Base-by-base conservation (phyloP, 352 stramenopile species). In the Globisporangium emineosum region DNA sequence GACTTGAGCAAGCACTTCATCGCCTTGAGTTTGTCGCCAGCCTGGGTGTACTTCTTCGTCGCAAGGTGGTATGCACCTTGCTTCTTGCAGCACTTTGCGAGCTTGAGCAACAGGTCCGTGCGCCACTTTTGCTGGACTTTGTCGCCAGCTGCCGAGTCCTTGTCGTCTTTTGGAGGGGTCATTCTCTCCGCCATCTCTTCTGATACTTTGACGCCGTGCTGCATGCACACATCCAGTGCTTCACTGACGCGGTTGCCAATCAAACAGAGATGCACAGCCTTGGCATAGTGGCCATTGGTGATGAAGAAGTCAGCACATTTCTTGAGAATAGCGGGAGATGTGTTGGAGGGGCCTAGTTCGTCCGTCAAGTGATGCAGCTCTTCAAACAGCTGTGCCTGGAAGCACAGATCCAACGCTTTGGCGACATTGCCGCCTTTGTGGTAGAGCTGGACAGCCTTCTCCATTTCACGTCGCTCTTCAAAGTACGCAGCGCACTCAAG, bases 1-100 rank as follows among this genome's bases (percentile, higher is more conserved):
- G 86, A 96, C 71, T 97, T 97, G 57, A 98, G 78, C 57, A 99
- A 71, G 65, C 94, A 98, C 69, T 98, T 98, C 81, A 99, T 97
- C 17, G 94, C 96, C 59, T 96, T 89, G 23, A 97, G 70, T 21
- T 93, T 94, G 59, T 98, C 85, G 15, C 93, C 94, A 1, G 93
- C 93, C 66, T 98, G 89, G 0, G 94, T 98, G 72, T 98, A 99
- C 62, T 98, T 98, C 64, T 98, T 98, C 35, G 90, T 98, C 19
- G 96, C 96, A 33, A 98, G 68, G 56, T 97, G 89, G 69, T 94
- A 98, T 57, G 87, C 83, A 5, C 89, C 83, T 73, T 98, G 96
- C 35, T 97, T 89, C 65, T 98, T 97, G 70, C 89, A 97, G 66
- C 76, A 90, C 51, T 95, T 96, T 9, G 94, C 96, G 17, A 98